Evolutionary conservation across 73 alveolate genomes (phyloP), one percentile per base, ranked within the genome.

Genomic region (Paraurostyla sp.): DNA sequence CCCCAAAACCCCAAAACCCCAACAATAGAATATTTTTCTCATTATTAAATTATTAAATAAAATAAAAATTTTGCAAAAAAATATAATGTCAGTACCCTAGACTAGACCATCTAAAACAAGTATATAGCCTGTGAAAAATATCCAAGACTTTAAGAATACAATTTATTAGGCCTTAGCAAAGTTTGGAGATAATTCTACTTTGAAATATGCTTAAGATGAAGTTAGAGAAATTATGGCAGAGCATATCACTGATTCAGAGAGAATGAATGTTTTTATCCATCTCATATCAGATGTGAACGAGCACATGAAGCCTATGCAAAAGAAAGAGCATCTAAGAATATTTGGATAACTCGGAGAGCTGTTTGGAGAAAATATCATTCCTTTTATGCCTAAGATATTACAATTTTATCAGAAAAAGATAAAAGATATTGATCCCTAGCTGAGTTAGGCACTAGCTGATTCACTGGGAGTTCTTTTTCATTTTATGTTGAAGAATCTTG

Each of bases 241-340:
- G 76, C 94, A 89, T 76, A 89, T 89, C 9, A 89, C 94, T 25
- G 85, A 89, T 69, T 76, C 94, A 7, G 97, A 92, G 48, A 81
- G 93, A 58, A 89, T 92, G 91, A 82, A 68, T 20, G 51, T 52
- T 60, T 89, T 92, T 76, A 50, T 92, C 36, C 62, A 76, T 20
- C 80, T 51, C 46, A 27, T 89, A 2, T 36, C 32, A 22, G 94
- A 83, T 49, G 78, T 58, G 40, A 92, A 92, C 60, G 97, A 92
- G 54, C 94, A 90, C 59, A 76, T 80, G 90, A 83, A 80, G 62
- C 35, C 87, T 27, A 68, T 25, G 60, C 83, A 92, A 40, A 88
- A 63, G 78, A 88, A 76, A 62, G 97, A 92, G 75, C 68, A 80
- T 46, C 30, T 92, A 36, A 92, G 90, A 51, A 54, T 92, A 36